Conservation (phyloP, 495 filamentous ascomycete species). For the Lepidopterella palustris region DNA sequence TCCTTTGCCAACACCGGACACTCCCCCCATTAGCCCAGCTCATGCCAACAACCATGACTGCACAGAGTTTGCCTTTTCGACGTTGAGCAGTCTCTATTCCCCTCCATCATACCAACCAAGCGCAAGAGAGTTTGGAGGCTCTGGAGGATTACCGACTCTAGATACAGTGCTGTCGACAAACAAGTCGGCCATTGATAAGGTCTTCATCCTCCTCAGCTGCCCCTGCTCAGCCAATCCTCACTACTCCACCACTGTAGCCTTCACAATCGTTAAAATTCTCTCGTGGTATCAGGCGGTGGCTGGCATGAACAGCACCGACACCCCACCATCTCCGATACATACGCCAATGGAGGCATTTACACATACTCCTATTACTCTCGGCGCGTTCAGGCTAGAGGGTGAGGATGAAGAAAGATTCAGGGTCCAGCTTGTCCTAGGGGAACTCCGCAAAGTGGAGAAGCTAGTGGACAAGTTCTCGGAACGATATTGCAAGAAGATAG, state of each 20-base stretch:
- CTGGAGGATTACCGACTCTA: conserved; percentile 18
- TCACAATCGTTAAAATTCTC: conserved; percentile 27
- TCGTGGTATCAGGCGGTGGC: conserved; percentile 25
- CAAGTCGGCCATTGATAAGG: conserved; percentile 25
- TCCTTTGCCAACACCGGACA: conserved; percentile 16
- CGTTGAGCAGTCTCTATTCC: conserved; percentile 22
- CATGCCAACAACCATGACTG: conserved; percentile 19
- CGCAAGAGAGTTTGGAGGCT: conserved; percentile 16
- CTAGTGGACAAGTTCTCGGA: conserved; percentile 27
- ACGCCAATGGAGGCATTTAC: conserved; percentile 21
- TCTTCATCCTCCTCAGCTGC: conserved; percentile 22
- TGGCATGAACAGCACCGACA: conserved; percentile 7
- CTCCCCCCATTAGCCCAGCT: conserved; percentile 3
- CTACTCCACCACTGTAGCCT: conserved; percentile 26
- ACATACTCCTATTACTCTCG: conserved; percentile 12
- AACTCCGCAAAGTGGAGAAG: conserved; percentile 25
- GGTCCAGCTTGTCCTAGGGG: conserved; percentile 19
- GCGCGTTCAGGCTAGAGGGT: conserved; percentile 14
- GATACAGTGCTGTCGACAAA: conserved; percentile 25
- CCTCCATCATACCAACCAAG: conserved; percentile 21
- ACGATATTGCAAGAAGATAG: conserved; percentile 21
- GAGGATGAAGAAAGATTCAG: conserved; percentile 20
- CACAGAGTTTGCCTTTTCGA: conserved; percentile 25
- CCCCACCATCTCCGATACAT: not conserved
- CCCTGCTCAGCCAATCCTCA: conserved; percentile 25